These are phyloP conservation scores for Backusella liffmaniae DNA, from an alignment of 192 early-diverging fungal species.

Conservation along the genomic window DNA sequence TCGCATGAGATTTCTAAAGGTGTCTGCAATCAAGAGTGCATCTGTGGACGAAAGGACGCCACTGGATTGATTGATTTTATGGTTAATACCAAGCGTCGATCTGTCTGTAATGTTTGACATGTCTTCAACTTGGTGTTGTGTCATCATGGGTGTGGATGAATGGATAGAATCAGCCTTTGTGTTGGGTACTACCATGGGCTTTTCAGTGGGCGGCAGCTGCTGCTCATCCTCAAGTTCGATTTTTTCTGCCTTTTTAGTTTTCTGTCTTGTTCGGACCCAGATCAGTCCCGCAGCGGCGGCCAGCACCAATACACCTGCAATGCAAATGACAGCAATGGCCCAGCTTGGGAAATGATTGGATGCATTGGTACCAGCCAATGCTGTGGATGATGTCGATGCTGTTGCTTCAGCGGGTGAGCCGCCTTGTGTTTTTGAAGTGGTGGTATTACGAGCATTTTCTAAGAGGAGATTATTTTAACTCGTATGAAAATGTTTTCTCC, in stretches of 20 bases:
- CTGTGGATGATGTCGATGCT: not conserved
- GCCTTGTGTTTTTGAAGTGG: not conserved
- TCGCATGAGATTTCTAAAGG: slow-evolving; percentile 36
- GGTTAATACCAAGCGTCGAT: not conserved
- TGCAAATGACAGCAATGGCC: slow-evolving; percentile 38
- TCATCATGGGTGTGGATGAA: slow-evolving; percentile 19
- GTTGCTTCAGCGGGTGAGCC: not conserved
- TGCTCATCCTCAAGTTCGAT: not conserved
- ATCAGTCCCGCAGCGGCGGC: slow-evolving; percentile 12
- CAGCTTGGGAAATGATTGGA: slow-evolving; percentile 18
- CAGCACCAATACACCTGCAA: slow-evolving; percentile 19
- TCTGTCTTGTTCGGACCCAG: slow-evolving; percentile 11
- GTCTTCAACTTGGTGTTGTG: not conserved
- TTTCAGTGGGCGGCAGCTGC: not conserved
- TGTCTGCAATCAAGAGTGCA: slow-evolving; percentile 39
- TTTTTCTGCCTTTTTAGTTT: slow-evolving; percentile 7
- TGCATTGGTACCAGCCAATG: not conserved
- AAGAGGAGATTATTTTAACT: not conserved
- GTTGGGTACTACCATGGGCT: not conserved
- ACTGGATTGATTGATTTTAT: slow-evolving; percentile 12
- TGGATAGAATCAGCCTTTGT: slow-evolving; percentile 12
- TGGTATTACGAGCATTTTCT: slow-evolving; percentile 29
- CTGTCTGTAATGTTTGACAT: not conserved
- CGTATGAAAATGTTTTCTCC: not conserved
- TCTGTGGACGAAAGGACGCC: slow-evolving; percentile 35